These are phyloP conservation scores for Croton laevigatus DNA, from an alignment of 441 rosid species.

Conservation along the genomic window DNA sequence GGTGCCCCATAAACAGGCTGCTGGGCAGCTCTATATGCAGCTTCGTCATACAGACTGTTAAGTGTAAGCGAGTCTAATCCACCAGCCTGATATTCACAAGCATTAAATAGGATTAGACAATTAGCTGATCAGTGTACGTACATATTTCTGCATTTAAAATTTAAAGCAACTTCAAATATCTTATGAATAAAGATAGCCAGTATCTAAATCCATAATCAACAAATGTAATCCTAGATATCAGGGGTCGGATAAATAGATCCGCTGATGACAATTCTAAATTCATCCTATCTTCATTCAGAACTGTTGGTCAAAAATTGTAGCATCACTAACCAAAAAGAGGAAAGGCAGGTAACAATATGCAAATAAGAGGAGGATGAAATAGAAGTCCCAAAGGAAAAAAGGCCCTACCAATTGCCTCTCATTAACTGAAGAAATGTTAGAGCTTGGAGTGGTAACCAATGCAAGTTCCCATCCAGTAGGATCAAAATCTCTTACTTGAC, in stretches of 20 bases:
- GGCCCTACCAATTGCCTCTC: slow-evolving; percentile 84
- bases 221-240: not conserved
- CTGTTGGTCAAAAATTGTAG: no score
- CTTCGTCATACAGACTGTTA: slow-evolving; percentile 79
- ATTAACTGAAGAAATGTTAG: slow-evolving; percentile 62
- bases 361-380: no score
- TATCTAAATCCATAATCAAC: not conserved
- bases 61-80: slow-evolving; percentile 89
- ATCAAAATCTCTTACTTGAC: slow-evolving; percentile 60
- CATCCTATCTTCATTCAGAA: not conserved
- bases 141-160: not conserved
- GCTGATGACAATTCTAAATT: not conserved
- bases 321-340: not conserved
- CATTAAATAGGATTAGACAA: slow-evolving; percentile 4
- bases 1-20: slow-evolving; percentile 75
- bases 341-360: not conserved
- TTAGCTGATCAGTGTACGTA: not conserved
- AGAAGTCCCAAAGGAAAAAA: not conserved
- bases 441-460: slow-evolving; percentile 70
- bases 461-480: slow-evolving; percentile 98
- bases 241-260: not conserved
- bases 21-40: slow-evolving; percentile 75
- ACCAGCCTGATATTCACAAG: slow-evolving; percentile 56
- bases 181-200: no score
- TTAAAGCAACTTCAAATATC: not conserved